Evolutionary conservation across 345 rosid species (phyloP).

Genomic region (Pugionium dolabratum): DNA sequence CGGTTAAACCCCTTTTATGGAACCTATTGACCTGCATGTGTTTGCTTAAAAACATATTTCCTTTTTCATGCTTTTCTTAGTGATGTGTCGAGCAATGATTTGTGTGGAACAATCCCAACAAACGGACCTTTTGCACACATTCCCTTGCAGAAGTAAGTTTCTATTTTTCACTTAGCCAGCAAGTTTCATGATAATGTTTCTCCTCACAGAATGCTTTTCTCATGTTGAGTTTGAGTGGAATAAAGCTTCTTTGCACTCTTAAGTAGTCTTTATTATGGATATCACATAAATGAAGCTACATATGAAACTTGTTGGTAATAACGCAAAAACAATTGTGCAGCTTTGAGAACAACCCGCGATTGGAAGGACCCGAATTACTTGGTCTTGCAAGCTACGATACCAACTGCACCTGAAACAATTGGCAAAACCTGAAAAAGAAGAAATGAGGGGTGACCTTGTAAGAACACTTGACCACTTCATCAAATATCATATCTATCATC

Average conservation of each 20-base stretch:
- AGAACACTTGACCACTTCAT: too few relatives aligned
- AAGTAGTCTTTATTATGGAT: too few relatives aligned
- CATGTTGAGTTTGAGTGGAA: too few relatives aligned
- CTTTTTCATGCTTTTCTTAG: slow-evolving; percentile 46
- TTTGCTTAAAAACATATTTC: not conserved
- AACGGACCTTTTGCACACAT: slow-evolving; percentile 84
- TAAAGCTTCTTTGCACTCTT: too few relatives aligned
- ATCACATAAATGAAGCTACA: not conserved
- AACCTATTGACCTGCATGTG: not conserved
- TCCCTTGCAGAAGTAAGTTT: slow-evolving; percentile 76
- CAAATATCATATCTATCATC: too few relatives aligned
- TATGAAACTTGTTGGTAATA: not conserved
- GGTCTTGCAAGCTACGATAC: slow-evolving; percentile 93
- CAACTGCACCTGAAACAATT: slow-evolving; percentile 60
- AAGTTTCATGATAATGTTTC: slow-evolving; percentile 3
- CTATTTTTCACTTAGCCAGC: slow-evolving; percentile 1
- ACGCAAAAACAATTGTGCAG: slow-evolving; percentile 41
- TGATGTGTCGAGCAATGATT: slow-evolving; percentile 82
- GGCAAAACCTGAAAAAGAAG: not conserved
- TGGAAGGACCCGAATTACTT: slow-evolving; percentile 90
- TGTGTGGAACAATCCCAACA: slow-evolving; percentile 97
- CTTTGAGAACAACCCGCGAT: slow-evolving; percentile 84
- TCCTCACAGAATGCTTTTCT: not conserved
- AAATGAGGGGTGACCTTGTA: too few relatives aligned
- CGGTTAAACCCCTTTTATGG: too few relatives aligned